Base-by-base conservation (phyloP, 2,329 filamentous ascomycete species). In the Hypoxylon sp. region DNA sequence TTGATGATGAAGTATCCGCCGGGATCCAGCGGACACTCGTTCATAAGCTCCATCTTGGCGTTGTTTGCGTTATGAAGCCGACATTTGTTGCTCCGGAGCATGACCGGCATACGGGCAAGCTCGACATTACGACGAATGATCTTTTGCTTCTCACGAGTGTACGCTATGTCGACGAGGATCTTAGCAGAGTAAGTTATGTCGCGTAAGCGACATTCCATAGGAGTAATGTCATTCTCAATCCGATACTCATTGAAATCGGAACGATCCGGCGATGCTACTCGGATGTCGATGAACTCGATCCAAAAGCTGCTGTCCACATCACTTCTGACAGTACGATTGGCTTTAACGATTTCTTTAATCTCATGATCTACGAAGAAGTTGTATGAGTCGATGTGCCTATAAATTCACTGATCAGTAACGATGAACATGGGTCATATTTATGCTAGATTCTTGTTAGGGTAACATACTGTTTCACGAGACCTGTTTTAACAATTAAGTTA, bases 181-280 rank as follows among this genome's bases (percentile, higher is more conserved):
- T 93, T 93, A 7, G 94, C 94, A 13, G 91, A 89, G 69, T 99
- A 99, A n/a, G 93, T 97, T 81, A 96, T 92, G 69, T 99, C 95
- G 65, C 95, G 87, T 49, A 99, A 79, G 23, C 94, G 89, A 68
- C 94, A 99, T 76, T 99, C 95, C 76, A 97, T 96, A 2, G 94
- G 94, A 1, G 91, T 96, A 55, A 99, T 87, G 63, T 89, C 83
- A 61, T 82, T 84, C 58, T 86, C 81, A 40, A 86, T 83, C 67
- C 87, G 84, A 64, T 82, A 78, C 67, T 90, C 83, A 65, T 87
- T 86, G 72, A 83, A 84, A 62, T 95, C 91, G 55, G 86, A 79
- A 45, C 92, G 88, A 61, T 90, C 88, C 4, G 95, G 94, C 30
- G 79, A 82, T 15, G 89, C 88, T 49, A 99, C 87, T 56, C 90